Conservation (phyloP, 2,329 filamentous ascomycete genomes). For the Neurospora crassa region DNA sequence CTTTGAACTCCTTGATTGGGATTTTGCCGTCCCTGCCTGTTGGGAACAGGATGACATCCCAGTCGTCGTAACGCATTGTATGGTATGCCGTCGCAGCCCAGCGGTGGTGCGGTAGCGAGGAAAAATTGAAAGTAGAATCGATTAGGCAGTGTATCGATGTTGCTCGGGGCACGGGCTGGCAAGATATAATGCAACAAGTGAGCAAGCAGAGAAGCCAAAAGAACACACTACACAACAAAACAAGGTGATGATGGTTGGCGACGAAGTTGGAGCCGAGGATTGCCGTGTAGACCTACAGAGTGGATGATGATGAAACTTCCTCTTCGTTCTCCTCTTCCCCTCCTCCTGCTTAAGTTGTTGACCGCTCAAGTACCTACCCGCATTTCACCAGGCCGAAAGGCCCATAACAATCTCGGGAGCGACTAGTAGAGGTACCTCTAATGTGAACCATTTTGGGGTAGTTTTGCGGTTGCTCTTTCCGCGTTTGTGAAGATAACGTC, state of each 20-base stretch:
- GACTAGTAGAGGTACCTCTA: neutral
- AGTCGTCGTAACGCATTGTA: slow-evolving; percentile 72
- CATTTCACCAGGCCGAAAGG: neutral
- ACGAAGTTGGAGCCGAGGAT: neutral
- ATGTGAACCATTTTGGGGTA: neutral
- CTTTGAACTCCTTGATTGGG: slow-evolving; percentile 75
- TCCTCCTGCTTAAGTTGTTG: neutral
- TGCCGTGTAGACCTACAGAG: neutral
- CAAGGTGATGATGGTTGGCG: neutral
- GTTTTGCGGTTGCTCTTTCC: neutral
- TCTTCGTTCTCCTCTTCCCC: neutral
- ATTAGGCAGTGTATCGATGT: neutral
- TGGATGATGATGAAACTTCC: neutral
- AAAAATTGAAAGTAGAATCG: slow-evolving; percentile 2
- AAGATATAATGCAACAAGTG: slow-evolving; percentile 3
- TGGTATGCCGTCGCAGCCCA: slow-evolving; percentile 2
- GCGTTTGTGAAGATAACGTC: neutral
- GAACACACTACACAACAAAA: neutral
- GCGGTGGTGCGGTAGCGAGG: neutral
- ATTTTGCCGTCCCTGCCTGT: slow-evolving; percentile 45
- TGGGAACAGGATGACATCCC: slow-evolving; percentile 78
- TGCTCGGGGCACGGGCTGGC: neutral
- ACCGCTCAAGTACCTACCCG: neutral
- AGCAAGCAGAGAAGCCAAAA: slow-evolving; percentile 1
- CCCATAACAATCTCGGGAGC: neutral